Base-by-base conservation (phyloP, 306 rosid species). In the Elaeagnus macrophylla region DNA sequence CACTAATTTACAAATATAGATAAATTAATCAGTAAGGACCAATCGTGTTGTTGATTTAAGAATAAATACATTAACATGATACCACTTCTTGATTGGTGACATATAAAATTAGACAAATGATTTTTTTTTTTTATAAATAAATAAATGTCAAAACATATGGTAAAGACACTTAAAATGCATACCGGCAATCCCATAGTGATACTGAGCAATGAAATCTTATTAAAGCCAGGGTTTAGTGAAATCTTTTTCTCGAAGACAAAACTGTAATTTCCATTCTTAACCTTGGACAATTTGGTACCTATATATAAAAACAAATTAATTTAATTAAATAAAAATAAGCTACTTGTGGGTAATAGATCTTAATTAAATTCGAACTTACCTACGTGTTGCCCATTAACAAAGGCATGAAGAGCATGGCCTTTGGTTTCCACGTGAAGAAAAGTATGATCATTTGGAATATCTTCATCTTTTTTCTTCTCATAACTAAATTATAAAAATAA, bases 211-310 rank as follows among this genome's bases (percentile, higher is more conserved):
- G 46, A 14, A 8, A 67, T 60, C 2, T 69, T 53, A 53, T 80
- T 80, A 1, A 6, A 43, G 37, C 85, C 82, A 6, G 1, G 12
- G 14, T 37, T 56, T 59, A 80, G 25, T 8, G 19, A 56, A 10
- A 76, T 2, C 14, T 62, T 8, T 0, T 40, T 9, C 49, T 70
- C 82, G 20, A 46, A 52, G 3, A 32, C 38, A 60, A 79, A 79
- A 2, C 12, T 6, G 11, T 39, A 62, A 0, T 65, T 12, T 19
- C 72, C 79, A 58, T 68, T 5, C 17, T 40, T 14, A 45, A 63
- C 72, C 69, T n/a, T n/a, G n/a, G n/a, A n/a, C n/a, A 20, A 53
- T 37, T 72, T 74, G 37, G 76, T 46, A 14, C 79, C 74, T 72
- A 53, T 7, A 18, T 38, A 12, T 37, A 10, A 48, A 7, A 9